Base-by-base conservation (phyloP, 2,329 filamentous ascomycete species). In the Raffaelea arxii region DNA sequence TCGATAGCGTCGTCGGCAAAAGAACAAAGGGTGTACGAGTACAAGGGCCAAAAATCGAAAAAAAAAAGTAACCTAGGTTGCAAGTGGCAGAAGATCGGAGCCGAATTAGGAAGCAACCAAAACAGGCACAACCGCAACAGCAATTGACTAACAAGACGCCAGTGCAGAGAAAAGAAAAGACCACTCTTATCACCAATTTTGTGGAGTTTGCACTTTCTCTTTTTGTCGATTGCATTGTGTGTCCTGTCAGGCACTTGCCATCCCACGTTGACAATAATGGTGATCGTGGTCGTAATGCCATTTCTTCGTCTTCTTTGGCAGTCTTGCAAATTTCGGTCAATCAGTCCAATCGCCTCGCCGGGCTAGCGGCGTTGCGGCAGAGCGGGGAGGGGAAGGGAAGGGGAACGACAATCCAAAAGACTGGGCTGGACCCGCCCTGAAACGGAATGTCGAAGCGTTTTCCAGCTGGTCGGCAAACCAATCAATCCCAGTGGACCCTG, bases 391-490 rank as follows among this genome's bases (percentile, higher is more conserved):
- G 16, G 22, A 27, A 21, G 30, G 25, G 19, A 36, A 21, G 24
- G 16, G 27, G 25, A 14, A 41, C 21, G 19, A 21, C 27, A 24
- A 35, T 24, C 44, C 24, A 9, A 30, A 30, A 9, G 16, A 16
- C 27, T 30, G 27, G 32, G 19, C 32, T 10, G 32, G 32, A n/a
- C 16, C 32, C 7, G 16, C 32, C 32, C 32, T 9, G n/a, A 47
- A 47, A 24, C 11, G 46, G 46, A n/a, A 43, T 47, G 35, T 44
- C 46, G 46, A 47, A 43, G 46, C 41, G 46, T 14, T 25, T 19
- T 12, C 7, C 11, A 25, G 25, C 19, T 25, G 10, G 16, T 11
- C 23, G 14, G 39, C 22, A 40, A n/a, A 44, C 16, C 16, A 18
- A 18, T 18, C 6, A 36, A n/a, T 12, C 32, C 14, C 32, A 30